Conservation (phyloP, 495 filamentous ascomycete genomes). For the Neurospora cerealis region DNA sequence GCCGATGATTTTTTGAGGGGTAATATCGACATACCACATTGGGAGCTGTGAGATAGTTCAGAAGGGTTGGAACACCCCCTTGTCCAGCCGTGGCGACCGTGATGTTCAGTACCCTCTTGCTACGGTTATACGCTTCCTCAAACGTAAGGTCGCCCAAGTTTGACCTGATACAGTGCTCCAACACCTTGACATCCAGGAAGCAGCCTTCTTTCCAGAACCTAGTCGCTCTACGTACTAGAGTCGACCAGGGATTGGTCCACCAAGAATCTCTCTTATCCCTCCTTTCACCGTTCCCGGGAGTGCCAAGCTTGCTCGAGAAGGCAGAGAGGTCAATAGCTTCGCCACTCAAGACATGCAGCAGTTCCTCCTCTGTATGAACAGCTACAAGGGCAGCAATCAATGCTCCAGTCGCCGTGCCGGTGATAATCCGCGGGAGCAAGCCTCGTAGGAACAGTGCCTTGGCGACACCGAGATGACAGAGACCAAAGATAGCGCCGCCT, state of each 20-base stretch:
- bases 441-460: slow-evolving; percentile 81
- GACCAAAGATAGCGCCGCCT: slow-evolving; percentile 83
- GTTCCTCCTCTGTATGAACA: slow-evolving; percentile 79
- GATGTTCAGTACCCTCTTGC: slow-evolving; percentile 85
- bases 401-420: slow-evolving; percentile 82
- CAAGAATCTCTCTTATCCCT: slow-evolving; percentile 10
- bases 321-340: slow-evolving; percentile 76
- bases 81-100: slow-evolving; percentile 67
- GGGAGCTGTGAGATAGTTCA: slow-evolving; percentile 91
- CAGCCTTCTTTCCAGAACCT: slow-evolving; percentile 67
- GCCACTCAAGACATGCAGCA: slow-evolving; percentile 64
- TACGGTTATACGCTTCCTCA: slow-evolving; percentile 81
- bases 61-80: slow-evolving; percentile 69
- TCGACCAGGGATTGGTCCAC: slow-evolving; percentile 39
- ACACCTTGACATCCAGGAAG: slow-evolving; percentile 69
- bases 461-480: slow-evolving; percentile 86
- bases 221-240: slow-evolving; percentile 48
- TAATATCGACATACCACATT: slow-evolving; percentile 61
- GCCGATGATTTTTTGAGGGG: background rate
- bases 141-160: slow-evolving; percentile 90
- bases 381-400: slow-evolving; percentile 85
- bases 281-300: slow-evolving; percentile 4
- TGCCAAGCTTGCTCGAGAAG: slow-evolving; percentile 43
- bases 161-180: slow-evolving; percentile 76
- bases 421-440: slow-evolving; percentile 79